Evolutionary conservation across 345 rosid species (phyloP).

Genomic region (Citrus sp.): DNA sequence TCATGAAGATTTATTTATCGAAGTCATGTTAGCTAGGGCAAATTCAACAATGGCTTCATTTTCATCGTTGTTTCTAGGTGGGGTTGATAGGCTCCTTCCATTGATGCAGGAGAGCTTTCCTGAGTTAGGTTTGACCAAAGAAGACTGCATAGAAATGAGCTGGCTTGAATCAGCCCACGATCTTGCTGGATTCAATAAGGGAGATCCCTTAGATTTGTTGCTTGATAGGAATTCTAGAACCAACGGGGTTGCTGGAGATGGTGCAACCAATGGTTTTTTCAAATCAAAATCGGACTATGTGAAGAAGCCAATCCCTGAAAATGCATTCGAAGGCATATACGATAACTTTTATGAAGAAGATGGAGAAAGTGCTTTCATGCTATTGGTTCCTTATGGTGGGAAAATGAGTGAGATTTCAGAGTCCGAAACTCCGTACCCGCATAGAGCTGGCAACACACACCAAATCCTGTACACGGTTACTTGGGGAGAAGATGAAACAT

Average conservation of each 20-base stretch:
- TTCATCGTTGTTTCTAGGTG: conserved; percentile 13
- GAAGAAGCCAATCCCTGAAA: neutral
- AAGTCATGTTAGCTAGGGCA: conserved; percentile 13
- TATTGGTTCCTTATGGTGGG: conserved; percentile 35
- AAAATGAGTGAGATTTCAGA: conserved; percentile 29
- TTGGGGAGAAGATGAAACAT: conserved; percentile 25
- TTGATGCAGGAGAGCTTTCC: no score
- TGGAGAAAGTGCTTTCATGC: neutral
- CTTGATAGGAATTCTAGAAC: conserved; percentile 17
- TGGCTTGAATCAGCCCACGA: no score
- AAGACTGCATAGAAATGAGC: no score
- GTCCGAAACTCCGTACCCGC: conserved; percentile 30
- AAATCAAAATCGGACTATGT: neutral
- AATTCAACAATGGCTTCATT: conserved; percentile 5
- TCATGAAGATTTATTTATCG: conserved; percentile 22
- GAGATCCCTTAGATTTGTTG: neutral
- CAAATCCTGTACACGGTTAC: conserved; percentile 12
- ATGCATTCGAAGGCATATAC: neutral
- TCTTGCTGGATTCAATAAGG: no score
- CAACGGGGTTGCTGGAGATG: no score
- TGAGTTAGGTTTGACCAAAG: no score
- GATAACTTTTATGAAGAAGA: neutral
- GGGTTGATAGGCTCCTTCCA: neutral
- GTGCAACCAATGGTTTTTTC: neutral
- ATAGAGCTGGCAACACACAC: conserved; percentile 32